These are phyloP conservation scores for Cutaneotrichosporon cavernicola DNA, from an alignment of 1,284 basidiomycete species.

Conservation along the genomic window DNA sequence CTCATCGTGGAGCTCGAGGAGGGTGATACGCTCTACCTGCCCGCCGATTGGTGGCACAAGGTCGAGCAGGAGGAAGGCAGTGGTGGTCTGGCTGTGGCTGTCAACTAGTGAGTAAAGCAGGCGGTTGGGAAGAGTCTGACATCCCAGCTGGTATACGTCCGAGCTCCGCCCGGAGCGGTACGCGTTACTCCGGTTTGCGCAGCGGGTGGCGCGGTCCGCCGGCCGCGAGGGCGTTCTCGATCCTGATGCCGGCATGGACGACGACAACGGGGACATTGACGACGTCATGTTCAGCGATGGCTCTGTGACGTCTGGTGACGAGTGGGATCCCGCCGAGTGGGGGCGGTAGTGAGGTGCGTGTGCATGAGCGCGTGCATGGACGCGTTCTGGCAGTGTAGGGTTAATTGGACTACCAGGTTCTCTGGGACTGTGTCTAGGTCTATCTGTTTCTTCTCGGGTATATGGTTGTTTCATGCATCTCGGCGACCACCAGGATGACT, in stretches of 20 bases:
- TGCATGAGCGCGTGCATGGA: no score
- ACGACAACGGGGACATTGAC: slow-evolving; percentile 28
- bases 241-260: slow-evolving; percentile 34
- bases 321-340: slow-evolving; percentile 44
- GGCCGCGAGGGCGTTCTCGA: slow-evolving; percentile 37
- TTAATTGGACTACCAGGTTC: not conserved
- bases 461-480: not conserved
- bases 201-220: slow-evolving; percentile 36
- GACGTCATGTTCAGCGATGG: slow-evolving; percentile 31
- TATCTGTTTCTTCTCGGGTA: not conserved
- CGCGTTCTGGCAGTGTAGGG: not conserved
- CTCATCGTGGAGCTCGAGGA: slow-evolving; percentile 64
- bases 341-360: slow-evolving; percentile 23
- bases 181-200: slow-evolving; percentile 38
- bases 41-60: slow-evolving; percentile 87
- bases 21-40: slow-evolving; percentile 83
- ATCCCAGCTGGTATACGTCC: slow-evolving; percentile 41
- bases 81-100: slow-evolving; percentile 61
- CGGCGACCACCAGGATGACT: not conserved
- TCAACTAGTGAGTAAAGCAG: slow-evolving; percentile 75
- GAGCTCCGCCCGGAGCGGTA: slow-evolving; percentile 36
- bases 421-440: not conserved
- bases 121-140: slow-evolving; percentile 7
- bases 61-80: slow-evolving; percentile 63
- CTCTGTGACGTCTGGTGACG: slow-evolving; percentile 32